A percentile compares a stretch with the other conserved stretches of the same genome.
Evolutionary conservation across 2,329 filamentous ascomycete genomes (phyloP).

Genomic region (Verticillium tricorpus): DNA sequence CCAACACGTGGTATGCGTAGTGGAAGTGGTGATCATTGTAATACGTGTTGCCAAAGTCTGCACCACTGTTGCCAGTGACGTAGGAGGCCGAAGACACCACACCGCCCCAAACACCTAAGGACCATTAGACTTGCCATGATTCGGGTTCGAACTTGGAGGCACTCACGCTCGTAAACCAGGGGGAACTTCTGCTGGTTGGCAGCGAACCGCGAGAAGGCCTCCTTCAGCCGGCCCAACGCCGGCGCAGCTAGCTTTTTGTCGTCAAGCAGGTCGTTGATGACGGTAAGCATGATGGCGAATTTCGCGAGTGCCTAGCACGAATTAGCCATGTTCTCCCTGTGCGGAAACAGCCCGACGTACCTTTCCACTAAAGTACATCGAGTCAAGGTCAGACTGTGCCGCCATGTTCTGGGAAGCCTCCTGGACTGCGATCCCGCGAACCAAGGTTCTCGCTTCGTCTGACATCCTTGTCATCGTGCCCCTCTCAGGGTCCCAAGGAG

Average conservation of each 20-base stretch:
- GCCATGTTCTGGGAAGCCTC: conserved; percentile 75
- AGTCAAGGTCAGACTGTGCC: conserved; percentile 69
- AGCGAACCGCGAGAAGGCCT: conserved; percentile 61
- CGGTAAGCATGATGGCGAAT: conserved; percentile 66
- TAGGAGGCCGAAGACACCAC: conserved; percentile 75
- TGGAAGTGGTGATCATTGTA: conserved; percentile 77
- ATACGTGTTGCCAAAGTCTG: conserved; percentile 86
- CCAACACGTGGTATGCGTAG: conserved; percentile 85
- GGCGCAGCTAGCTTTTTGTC: conserved; percentile 52
- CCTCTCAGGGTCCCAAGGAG: conserved; percentile 64
- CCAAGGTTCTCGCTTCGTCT: conserved; percentile 49
- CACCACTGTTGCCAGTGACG: conserved; percentile 59
- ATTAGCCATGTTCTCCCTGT: background rate
- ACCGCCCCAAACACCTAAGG: conserved; percentile 66
- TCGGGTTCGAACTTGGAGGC: background rate
- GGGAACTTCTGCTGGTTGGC: conserved; percentile 64
- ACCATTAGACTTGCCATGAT: background rate
- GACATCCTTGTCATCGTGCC: conserved; percentile 43
- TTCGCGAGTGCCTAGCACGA: conserved; percentile 60
- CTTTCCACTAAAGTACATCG: conserved; percentile 93
- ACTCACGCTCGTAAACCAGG: conserved; percentile 58
- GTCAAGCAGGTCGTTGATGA: conserved; percentile 57
- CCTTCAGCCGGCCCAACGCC: conserved; percentile 59
- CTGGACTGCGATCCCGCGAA: conserved; percentile 58
- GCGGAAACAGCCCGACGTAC: conserved; percentile 28